Evolutionary conservation across 345 rosid genomes (phyloP).

Genomic region (Luvunga scandens): DNA sequence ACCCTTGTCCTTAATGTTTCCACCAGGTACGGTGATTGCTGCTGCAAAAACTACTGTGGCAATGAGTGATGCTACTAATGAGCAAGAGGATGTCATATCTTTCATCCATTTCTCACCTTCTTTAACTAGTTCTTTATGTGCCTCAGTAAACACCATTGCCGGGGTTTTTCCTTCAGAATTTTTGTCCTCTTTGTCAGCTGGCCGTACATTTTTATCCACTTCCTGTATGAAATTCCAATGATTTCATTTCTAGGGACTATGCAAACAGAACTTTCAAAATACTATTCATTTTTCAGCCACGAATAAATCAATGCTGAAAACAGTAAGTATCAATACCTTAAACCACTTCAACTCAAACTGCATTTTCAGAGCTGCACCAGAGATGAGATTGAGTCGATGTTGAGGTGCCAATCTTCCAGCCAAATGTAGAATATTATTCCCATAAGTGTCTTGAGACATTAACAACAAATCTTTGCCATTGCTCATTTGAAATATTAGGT

Average conservation of each 20-base stretch:
- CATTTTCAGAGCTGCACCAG: slow-evolving; percentile 30
- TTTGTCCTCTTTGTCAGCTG: slow-evolving; percentile 17
- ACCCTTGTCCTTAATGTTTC: slow-evolving; percentile 13
- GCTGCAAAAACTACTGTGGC: slow-evolving; percentile 35
- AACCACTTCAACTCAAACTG: slow-evolving; percentile 40
- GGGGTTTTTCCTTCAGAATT: slow-evolving; percentile 29
- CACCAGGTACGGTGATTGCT: slow-evolving; percentile 35
- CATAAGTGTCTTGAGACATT: background rate
- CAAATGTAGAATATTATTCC: slow-evolving; percentile 29
- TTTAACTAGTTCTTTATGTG: slow-evolving; percentile 18
- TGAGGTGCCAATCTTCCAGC: slow-evolving; percentile 27
- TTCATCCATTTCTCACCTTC: slow-evolving; percentile 39
- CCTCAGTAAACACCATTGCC: slow-evolving; percentile 26
- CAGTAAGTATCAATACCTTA: slow-evolving; percentile 7
- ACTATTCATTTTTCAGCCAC: no score
- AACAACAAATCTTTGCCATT: background rate
- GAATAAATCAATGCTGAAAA: background rate
- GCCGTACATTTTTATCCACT: slow-evolving; percentile 27
- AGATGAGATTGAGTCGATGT: slow-evolving; percentile 19
- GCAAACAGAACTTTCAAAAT: no score
- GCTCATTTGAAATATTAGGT: background rate
- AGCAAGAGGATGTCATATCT: slow-evolving; percentile 31
- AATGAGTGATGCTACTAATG: slow-evolving; percentile 33
- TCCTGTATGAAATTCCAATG: slow-evolving; percentile 17
- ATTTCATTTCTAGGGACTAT: background rate